A percentile compares a stretch with the other conserved stretches of the same genome.
These are phyloP conservation scores for Lablab purpureus DNA, from an alignment of 306 rosid genomes.

Conservation along the genomic window DNA sequence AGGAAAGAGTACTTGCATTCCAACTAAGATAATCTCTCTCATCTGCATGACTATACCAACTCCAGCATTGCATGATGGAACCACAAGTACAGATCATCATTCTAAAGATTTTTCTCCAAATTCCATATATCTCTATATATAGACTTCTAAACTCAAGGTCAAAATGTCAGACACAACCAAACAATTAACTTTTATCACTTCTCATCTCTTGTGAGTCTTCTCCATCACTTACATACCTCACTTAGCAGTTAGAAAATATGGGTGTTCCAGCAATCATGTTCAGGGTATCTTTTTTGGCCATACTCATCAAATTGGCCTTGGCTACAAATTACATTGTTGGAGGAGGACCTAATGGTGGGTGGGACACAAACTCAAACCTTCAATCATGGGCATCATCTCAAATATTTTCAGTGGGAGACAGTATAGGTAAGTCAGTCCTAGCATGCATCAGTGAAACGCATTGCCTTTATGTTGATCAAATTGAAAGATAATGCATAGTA, in stretches of 20 bases:
- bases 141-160: conserved; percentile 31
- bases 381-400: conserved; percentile 72
- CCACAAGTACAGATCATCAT: conserved; percentile 26
- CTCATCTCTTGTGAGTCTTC: conserved; percentile 34
- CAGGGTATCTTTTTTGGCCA: conserved; percentile 48
- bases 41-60: conserved; percentile 47
- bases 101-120: conserved; percentile 32
- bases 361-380: conserved; percentile 67
- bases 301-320: conserved; percentile 57
- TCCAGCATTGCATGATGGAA: conserved; percentile 45
- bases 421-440: conserved; percentile 60
- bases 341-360: conserved; percentile 77
- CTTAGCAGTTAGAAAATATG: conserved; percentile 47
- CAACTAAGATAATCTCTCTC: conserved; percentile 23
- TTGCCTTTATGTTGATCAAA: conserved; percentile 10
- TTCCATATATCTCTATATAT: conserved; percentile 45
- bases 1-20: conserved; percentile 43
- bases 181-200: conserved; percentile 16
- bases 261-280: conserved; percentile 51
- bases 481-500: conserved; percentile 1
- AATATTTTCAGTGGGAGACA: conserved; percentile 70
- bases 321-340: conserved; percentile 70
- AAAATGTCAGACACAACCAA: conserved; percentile 27
- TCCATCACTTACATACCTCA: conserved; percentile 20
- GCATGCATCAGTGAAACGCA: background rate